phyloP scores from a whole-genome alignment of 305 asterid genomes.

The Solanum aculeatissimum region DNA sequence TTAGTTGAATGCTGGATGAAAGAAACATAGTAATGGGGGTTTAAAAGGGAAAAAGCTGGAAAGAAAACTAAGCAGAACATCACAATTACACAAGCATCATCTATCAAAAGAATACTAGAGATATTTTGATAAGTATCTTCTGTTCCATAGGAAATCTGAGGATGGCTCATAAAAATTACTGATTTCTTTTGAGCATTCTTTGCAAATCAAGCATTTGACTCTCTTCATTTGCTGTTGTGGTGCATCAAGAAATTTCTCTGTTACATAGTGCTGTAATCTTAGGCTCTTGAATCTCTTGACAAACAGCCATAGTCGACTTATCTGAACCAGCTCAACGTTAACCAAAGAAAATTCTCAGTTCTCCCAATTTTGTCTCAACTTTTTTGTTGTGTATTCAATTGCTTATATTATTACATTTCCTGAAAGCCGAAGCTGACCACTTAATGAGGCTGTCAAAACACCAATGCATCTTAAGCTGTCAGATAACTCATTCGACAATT shows the following conservation, averaged over 20 bases:
- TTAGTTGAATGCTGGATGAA: not conserved
- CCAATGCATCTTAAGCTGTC: not conserved
- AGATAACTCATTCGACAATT: not conserved
- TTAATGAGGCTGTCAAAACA: not conserved
- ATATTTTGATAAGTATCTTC: not conserved
- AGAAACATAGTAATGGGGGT: not conserved
- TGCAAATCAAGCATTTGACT: not conserved
- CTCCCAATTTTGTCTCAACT: not conserved
- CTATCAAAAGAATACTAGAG: not conserved
- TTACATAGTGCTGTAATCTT: not conserved
- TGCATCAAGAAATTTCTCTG: not conserved
- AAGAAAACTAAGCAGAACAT: not conserved
- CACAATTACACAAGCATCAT: not conserved
- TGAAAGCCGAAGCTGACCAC: not conserved
- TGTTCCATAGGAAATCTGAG: not conserved
- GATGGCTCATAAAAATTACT: not conserved
- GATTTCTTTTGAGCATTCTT: not conserved
- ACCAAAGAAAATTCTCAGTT: not conserved
- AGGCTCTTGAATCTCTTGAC: not conserved
- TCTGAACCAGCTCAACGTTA: not conserved
- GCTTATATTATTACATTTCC: not conserved
- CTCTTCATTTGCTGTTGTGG: not conserved
- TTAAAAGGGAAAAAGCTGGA: not conserved
- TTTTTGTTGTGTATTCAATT: not conserved
- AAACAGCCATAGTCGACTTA: not conserved